phyloP scores from a whole-genome alignment of 2,329 filamentous ascomycete genomes.

The Epichloe elymi region DNA sequence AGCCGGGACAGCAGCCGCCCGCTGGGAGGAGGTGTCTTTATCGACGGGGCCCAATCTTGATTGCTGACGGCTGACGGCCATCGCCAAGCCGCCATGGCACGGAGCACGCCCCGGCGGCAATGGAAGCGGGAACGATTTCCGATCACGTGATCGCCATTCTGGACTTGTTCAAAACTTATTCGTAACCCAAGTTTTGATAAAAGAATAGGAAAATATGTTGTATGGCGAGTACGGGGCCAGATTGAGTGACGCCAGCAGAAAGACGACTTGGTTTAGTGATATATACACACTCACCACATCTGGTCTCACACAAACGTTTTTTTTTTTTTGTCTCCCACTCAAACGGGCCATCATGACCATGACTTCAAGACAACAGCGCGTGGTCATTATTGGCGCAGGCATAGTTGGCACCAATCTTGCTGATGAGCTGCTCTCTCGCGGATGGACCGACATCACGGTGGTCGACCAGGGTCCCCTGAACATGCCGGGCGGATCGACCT shows the following conservation, averaged over 20 bases:
- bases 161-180: no score
- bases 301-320: no score
- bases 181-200: neutral
- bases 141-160: constrained; percentile 1
- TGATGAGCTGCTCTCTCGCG: constrained; percentile 47
- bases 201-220: no score
- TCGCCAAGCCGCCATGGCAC: no score
- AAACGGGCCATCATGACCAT: constrained; percentile 11
- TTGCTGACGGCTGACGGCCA: no score
- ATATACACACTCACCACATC: no score
- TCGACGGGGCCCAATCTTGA: no score
- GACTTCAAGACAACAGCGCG: constrained; percentile 23
- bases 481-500: constrained; percentile 53
- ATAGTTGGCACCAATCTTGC: constrained; percentile 52
- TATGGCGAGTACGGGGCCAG: no score
- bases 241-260: no score
- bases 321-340: no score
- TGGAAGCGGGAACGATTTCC: neutral
- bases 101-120: no score
- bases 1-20: neutral
- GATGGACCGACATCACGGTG: constrained; percentile 51
- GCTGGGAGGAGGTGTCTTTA: neutral
- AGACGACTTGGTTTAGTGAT: no score
- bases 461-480: constrained; percentile 49
- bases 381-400: constrained; percentile 50